phyloP scores from a whole-genome alignment of 768 basidiomycete species.

The Dioszegia hungarica region DNA sequence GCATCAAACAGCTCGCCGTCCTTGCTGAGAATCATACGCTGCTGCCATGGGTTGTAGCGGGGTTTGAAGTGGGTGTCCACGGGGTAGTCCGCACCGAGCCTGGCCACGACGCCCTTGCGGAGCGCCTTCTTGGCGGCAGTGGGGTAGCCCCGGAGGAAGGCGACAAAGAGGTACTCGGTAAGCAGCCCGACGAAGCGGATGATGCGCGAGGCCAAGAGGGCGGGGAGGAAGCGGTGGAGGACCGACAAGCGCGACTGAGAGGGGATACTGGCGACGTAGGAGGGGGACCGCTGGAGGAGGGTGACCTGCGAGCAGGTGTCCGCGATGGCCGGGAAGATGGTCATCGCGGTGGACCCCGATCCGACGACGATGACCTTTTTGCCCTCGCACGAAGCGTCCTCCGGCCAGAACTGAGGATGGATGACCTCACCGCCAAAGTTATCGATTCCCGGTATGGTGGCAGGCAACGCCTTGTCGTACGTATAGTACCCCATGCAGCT shows the following conservation, averaged over 20 bases:
- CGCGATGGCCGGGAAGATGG: constrained; percentile 14
- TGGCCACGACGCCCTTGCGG: neutral
- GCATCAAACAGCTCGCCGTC: constrained; percentile 22
- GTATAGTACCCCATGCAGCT: constrained; percentile 24
- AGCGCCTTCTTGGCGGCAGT: neutral
- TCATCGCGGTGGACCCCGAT: constrained; percentile 20
- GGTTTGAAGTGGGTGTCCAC: constrained; percentile 20
- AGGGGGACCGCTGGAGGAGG: constrained; percentile 16
- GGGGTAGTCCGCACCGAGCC: constrained; percentile 2
- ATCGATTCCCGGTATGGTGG: constrained; percentile 14
- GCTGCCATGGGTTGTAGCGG: constrained; percentile 17
- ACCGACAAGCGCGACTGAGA: neutral
- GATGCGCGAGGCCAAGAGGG: neutral
- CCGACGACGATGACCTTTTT: constrained; percentile 21
- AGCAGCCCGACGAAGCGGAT: neutral
- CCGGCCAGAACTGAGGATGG: constrained; percentile 26
- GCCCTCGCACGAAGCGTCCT: constrained; percentile 8
- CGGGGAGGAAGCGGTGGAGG: constrained; percentile 1
- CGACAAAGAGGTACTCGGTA: neutral
- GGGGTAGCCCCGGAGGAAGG: neutral
- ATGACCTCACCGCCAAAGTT: constrained; percentile 15
- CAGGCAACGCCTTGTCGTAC: constrained; percentile 14
- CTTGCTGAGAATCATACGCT: constrained; percentile 15
- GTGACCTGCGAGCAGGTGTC: constrained; percentile 7
- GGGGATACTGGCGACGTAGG: constrained; percentile 10